A percentile compares a stretch with the other conserved stretches of the same genome.
phyloP scores from a whole-genome alignment of 345 rosid genomes.

The Bretschneidera sinensis region DNA sequence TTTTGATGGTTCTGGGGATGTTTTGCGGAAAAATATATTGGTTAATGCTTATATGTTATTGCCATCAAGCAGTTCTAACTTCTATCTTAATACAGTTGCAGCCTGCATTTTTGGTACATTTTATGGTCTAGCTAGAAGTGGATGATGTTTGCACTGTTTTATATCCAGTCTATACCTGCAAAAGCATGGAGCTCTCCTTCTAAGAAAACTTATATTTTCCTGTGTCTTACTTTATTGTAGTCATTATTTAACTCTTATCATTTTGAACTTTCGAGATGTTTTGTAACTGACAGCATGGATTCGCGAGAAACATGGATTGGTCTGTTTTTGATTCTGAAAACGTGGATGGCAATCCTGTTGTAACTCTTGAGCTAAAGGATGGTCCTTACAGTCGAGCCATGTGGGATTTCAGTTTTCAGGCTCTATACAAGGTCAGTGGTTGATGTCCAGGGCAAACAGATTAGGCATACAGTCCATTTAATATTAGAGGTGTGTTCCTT shows the following conservation, averaged over 20 bases:
- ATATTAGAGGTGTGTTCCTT: background rate
- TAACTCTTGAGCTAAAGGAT: conserved; percentile 80
- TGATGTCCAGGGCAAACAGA: background rate
- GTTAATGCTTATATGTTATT: too few species aligned
- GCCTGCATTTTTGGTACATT: too few species aligned
- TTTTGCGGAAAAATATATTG: too few species aligned
- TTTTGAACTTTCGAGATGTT: background rate
- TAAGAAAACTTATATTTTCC: background rate
- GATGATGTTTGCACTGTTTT: background rate
- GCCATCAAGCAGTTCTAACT: background rate
- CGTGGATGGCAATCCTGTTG: conserved; percentile 52
- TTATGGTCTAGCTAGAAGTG: background rate
- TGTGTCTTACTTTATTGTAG: too few species aligned
- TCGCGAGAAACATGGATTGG: conserved; percentile 97
- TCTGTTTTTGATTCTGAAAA: conserved; percentile 56
- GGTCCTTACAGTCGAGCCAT: conserved; percentile 79
- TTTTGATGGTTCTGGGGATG: too few species aligned
- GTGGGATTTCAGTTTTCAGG: conserved; percentile 93
- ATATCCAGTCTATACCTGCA: background rate
- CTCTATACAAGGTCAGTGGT: conserved; percentile 59
- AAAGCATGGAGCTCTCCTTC: background rate
- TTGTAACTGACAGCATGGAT: conserved; percentile 65
- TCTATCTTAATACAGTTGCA: background rate
- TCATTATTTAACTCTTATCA: background rate
- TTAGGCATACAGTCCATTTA: background rate